phyloP scores from a whole-genome alignment of 73 alveolate genomes.

The Paramecium bursaria region DNA sequence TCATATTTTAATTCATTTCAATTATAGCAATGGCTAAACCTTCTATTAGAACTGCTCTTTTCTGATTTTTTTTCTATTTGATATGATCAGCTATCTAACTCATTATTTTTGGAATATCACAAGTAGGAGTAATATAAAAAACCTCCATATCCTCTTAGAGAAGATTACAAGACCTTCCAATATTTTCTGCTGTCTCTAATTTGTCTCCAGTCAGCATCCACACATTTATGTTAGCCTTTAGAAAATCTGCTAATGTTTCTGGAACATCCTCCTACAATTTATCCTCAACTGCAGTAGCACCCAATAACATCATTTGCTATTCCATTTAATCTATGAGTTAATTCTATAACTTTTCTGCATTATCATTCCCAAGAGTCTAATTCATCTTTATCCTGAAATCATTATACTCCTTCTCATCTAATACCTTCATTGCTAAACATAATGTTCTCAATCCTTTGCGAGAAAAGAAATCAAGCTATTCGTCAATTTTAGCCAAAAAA shows the following conservation, averaged over 20 bases:
- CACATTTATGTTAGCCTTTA: slow-evolving; percentile 93
- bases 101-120: slow-evolving; percentile 24
- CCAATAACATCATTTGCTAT: slow-evolving; percentile 80
- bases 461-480: slow-evolving; percentile 83
- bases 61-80: not conserved
- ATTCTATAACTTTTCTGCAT: slow-evolving; percentile 50
- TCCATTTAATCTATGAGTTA: slow-evolving; percentile 79
- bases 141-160: slow-evolving; percentile 76
- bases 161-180: slow-evolving; percentile 92
- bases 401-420: slow-evolving; percentile 78
- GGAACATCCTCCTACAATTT: slow-evolving; percentile 95
- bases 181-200: slow-evolving; percentile 97
- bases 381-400: slow-evolving; percentile 58
- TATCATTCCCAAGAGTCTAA: slow-evolving; percentile 60
- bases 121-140: slow-evolving; percentile 60
- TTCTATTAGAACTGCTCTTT: slow-evolving; percentile 70
- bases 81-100: slow-evolving; percentile 55
- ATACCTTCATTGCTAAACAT: slow-evolving; percentile 83
- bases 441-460: slow-evolving; percentile 90
- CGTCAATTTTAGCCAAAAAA: slow-evolving; percentile 81
- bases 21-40: slow-evolving; percentile 65
- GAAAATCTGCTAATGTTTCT: slow-evolving; percentile 89
- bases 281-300: slow-evolving; percentile 97
- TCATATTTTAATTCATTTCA: not conserved
- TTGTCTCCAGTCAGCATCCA: slow-evolving; percentile 99